These are phyloP conservation scores for Bacterosira constricta DNA, from an alignment of 108 stramenopile genomes.

Conservation along the genomic window DNA sequence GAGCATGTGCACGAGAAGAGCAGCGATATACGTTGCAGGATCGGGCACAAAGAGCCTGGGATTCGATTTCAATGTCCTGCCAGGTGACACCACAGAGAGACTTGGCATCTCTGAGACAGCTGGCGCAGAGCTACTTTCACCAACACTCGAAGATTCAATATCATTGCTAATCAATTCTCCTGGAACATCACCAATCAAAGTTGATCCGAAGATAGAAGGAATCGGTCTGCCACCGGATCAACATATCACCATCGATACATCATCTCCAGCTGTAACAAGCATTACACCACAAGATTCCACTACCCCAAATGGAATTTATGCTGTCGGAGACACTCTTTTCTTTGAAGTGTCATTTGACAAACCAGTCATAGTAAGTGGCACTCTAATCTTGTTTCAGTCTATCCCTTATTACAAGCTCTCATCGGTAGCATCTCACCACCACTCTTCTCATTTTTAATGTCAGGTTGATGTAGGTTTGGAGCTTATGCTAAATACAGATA, in stretches of 20 bases:
- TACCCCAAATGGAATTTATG: constrained; percentile 35
- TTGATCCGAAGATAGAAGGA: constrained; percentile 20
- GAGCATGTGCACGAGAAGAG: constrained; percentile 26
- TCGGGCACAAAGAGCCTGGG: constrained; percentile 38
- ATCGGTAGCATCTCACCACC: background rate
- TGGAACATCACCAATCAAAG: constrained; percentile 22
- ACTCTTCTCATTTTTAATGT: background rate
- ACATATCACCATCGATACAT: constrained; percentile 31
- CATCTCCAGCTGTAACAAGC: constrained; percentile 29
- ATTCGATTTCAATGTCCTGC: constrained; percentile 42
- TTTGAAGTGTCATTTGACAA: constrained; percentile 52
- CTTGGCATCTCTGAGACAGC: constrained; percentile 15
- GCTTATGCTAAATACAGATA: constrained; percentile 14
- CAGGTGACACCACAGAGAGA: constrained; percentile 30
- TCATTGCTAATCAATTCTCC: constrained; percentile 27
- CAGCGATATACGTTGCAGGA: constrained; percentile 39
- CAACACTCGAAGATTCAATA: constrained; percentile 4
- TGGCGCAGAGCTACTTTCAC: constrained; percentile 19
- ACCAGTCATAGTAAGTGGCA: constrained; percentile 34
- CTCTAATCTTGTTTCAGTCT: too few relatives aligned
- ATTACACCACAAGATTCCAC: constrained; percentile 30
- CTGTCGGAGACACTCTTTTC: constrained; percentile 45
- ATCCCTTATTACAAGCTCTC: background rate
- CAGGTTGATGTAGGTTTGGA: constrained; percentile 35
- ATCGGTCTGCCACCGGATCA: constrained; percentile 12